These are phyloP conservation scores for Salvia miltiorrhiza DNA, from an alignment of 257 asterid species.

Conservation along the genomic window DNA sequence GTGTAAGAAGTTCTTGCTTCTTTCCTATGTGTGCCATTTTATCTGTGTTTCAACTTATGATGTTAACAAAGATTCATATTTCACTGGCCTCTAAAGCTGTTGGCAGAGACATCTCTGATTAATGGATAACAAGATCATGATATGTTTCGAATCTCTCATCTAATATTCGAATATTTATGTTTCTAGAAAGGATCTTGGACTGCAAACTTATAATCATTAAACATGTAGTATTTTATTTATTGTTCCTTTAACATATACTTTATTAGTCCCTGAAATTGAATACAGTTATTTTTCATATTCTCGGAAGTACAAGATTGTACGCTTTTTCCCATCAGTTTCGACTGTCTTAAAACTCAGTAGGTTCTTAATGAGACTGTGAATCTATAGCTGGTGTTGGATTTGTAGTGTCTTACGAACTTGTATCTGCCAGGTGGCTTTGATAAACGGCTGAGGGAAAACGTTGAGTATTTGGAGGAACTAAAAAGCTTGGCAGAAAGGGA, in stretches of 20 bases:
- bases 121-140: neutral
- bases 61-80: neutral
- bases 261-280: too few species aligned
- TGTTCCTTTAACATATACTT: too few species aligned
- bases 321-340: neutral
- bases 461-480: constrained; percentile 78
- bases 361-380: neutral
- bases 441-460: constrained; percentile 81
- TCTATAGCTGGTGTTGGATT: neutral
- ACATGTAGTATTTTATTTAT: too few species aligned
- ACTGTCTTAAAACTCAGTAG: neutral
- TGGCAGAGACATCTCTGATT: neutral
- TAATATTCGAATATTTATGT: neutral
- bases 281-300: neutral
- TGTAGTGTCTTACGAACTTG: neutral
- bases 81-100: neutral
- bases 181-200: too few species aligned
- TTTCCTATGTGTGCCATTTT: neutral
- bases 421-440: constrained; percentile 76
- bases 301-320: neutral
- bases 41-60: neutral
- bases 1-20: neutral
- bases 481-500: constrained; percentile 65
- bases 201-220: too few species aligned
- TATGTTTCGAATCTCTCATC: neutral